Conservation (phyloP, 371 early-diverging fungal genomes). For the Mucor sp. region DNA sequence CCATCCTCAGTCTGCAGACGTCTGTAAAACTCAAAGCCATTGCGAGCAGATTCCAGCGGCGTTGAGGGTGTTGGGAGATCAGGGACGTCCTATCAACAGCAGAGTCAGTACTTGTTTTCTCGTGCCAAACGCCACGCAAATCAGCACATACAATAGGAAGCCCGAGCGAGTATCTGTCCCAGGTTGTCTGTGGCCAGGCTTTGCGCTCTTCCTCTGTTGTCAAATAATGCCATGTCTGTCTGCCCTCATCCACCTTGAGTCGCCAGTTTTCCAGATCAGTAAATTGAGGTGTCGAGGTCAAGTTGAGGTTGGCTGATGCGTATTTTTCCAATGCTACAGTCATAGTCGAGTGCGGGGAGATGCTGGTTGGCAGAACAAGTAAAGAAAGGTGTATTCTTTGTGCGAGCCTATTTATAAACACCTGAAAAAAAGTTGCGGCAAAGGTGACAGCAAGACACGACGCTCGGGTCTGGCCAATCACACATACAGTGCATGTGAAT, state of each 20-base stretch:
- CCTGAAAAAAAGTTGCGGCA: background rate
- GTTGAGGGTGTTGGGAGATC: constrained; percentile 54
- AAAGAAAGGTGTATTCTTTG: background rate
- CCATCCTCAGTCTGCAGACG: constrained; percentile 93
- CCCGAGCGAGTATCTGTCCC: constrained; percentile 92
- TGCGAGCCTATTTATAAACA: background rate
- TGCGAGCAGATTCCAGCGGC: constrained; percentile 81
- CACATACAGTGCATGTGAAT: background rate
- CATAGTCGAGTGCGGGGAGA: background rate
- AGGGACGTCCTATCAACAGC: constrained; percentile 50
- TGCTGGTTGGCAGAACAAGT: background rate
- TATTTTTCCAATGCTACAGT: constrained; percentile 15
- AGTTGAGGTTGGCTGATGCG: constrained; percentile 39
- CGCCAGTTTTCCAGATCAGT: constrained; percentile 84
- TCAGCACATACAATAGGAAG: constrained; percentile 58
- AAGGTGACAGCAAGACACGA: constrained; percentile 1
- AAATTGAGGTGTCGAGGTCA: constrained; percentile 39
- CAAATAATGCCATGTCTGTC: constrained; percentile 93
- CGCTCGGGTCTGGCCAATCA: background rate
- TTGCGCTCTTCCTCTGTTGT: constrained; percentile 63
- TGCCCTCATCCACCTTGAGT: constrained; percentile 77
- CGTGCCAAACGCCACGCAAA: background rate
- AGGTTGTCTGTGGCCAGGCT: constrained; percentile 74
- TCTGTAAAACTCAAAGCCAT: constrained; percentile 87
- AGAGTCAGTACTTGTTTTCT: background rate